Percentiles rank a stretch among this genome's conserved stretches.
These are phyloP conservation scores for Debaryomyces maramus DNA, from an alignment of 805 yeast species.

Conservation along the genomic window DNA sequence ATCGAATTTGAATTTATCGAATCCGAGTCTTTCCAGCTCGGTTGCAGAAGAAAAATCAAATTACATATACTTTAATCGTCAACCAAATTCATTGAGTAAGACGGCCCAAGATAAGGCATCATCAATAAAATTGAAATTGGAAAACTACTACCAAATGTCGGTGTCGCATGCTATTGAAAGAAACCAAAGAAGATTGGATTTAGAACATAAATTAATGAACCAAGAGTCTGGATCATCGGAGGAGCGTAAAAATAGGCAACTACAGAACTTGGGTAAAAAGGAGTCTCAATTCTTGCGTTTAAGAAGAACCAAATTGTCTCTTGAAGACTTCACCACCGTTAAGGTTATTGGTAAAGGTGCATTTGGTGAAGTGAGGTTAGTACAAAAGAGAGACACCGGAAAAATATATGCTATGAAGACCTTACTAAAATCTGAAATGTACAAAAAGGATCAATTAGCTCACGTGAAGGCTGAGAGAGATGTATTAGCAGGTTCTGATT, in stretches of 20 bases:
- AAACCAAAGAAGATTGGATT: constrained; percentile 84
- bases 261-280: constrained; percentile 79
- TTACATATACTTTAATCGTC: constrained; percentile 75
- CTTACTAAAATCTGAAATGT: constrained; percentile 86
- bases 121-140: constrained; percentile 76
- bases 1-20: constrained; percentile 9
- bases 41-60: constrained; percentile 27
- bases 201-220: constrained; percentile 67
- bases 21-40: not conserved
- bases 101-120: constrained; percentile 80
- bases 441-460: constrained; percentile 89
- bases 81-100: constrained; percentile 76
- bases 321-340: constrained; percentile 85
- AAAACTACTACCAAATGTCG: constrained; percentile 80
- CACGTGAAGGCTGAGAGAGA: constrained; percentile 96
- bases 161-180: constrained; percentile 93
- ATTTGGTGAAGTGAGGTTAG: constrained; percentile 94
- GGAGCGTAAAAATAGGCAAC: constrained; percentile 81
- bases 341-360: constrained; percentile 97
- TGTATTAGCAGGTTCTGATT: constrained; percentile 85
- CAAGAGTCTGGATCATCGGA: constrained; percentile 71
- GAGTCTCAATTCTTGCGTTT: constrained; percentile 85
- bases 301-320: constrained; percentile 76
- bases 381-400: constrained; percentile 89
- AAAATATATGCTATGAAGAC: constrained; percentile 95